Conservation (phyloP, 2,329 filamentous ascomycete species). For the Pseudonectria buxi region DNA sequence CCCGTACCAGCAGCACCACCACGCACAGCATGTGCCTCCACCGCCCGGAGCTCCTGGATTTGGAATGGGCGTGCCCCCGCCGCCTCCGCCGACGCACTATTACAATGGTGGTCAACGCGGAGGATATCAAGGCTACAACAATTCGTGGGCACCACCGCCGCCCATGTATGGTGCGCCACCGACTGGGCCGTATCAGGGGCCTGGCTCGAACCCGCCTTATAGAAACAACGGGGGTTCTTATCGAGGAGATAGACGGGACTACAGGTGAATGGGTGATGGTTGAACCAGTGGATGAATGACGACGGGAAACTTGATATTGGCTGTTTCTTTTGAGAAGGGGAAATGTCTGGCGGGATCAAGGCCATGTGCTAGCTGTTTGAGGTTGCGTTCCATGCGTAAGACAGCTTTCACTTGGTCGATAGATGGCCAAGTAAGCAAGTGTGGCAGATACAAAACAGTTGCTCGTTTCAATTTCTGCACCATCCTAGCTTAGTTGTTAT, state of each 20-base stretch:
- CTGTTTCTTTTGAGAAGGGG: no score
- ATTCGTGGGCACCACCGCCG: conserved; percentile 12
- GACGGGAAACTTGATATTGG: no score
- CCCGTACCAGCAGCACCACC: conserved; percentile 8
- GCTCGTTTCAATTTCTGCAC: no score
- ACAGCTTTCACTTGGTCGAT: no score
- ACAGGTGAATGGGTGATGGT: conserved; percentile 11
- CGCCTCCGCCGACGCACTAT: conserved; percentile 21
- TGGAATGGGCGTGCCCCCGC: conserved; percentile 28
- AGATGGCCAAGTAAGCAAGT: no score
- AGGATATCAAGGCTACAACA: conserved; percentile 14
- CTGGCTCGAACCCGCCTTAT: conserved; percentile 11
- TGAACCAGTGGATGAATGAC: no score
- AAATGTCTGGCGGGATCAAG: no score
- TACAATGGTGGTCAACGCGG: conserved; percentile 13
- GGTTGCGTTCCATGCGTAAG: no score
- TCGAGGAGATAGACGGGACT: conserved; percentile 14
- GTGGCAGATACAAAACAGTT: no score
- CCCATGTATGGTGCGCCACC: conserved; percentile 5
- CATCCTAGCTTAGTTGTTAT: conserved; percentile 3
- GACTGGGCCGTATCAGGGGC: conserved; percentile 13
- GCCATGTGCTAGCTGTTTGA: no score
- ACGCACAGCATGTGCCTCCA: conserved; percentile 18
- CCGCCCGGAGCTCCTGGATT: conserved; percentile 28
- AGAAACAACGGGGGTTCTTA: conserved; percentile 14